These are phyloP conservation scores for Cinchona pubescens DNA, from an alignment of 257 asterid species.

Conservation along the genomic window DNA sequence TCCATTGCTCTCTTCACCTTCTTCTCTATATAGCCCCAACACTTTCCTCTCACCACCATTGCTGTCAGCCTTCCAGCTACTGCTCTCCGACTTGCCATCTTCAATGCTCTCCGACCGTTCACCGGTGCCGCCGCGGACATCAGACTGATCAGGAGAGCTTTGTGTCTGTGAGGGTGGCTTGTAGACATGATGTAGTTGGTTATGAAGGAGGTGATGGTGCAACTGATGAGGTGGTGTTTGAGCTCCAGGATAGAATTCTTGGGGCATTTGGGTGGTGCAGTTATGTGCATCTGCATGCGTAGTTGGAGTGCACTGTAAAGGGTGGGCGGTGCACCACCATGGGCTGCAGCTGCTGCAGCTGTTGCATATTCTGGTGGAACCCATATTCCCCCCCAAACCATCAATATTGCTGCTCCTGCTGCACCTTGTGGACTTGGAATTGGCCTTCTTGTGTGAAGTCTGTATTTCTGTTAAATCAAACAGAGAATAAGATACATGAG, in stretches of 20 bases:
- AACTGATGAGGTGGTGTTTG: constrained; percentile 48
- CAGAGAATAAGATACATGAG: constrained; percentile 3
- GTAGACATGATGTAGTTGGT: constrained; percentile 64
- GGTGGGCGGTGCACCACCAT: constrained; percentile 49
- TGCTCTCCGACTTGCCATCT: constrained; percentile 83
- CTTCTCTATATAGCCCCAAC: constrained; percentile 33
- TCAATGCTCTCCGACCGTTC: constrained; percentile 80
- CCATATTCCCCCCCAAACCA: constrained; percentile 91
- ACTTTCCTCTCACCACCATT: constrained; percentile 53
- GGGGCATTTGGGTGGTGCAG: constrained; percentile 39
- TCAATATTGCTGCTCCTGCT: constrained; percentile 56
- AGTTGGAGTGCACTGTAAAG: constrained; percentile 58
- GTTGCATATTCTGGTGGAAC: constrained; percentile 82
- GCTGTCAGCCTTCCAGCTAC: constrained; percentile 87
- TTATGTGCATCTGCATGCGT: constrained; percentile 42
- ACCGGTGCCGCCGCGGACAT: constrained; percentile 42
- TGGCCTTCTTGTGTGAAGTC: constrained; percentile 97
- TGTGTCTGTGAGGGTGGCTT: constrained; percentile 47
- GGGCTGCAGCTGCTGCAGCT: constrained; percentile 59
- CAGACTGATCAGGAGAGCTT: constrained; percentile 60
- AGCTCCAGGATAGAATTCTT: constrained; percentile 58
- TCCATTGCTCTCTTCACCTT: constrained; percentile 55
- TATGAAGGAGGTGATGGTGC: constrained; percentile 44
- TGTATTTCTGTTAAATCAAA: constrained; percentile 58
- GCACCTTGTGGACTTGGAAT: constrained; percentile 81